Evolutionary conservation across 1,139 yeast species (phyloP).

Genomic region (Suhomyces terraborum): DNA sequence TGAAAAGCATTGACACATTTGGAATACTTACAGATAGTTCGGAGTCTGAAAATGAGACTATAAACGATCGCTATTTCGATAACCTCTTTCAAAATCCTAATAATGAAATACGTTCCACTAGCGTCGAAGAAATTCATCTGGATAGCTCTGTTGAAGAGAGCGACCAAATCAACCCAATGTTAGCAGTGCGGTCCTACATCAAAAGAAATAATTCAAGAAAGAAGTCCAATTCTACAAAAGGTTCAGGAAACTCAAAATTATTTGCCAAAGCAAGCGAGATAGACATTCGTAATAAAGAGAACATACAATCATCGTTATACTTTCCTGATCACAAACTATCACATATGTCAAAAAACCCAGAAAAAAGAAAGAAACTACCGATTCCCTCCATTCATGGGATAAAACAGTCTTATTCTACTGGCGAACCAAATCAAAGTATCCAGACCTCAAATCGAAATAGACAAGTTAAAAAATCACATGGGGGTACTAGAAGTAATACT

Average conservation of each 20-base stretch:
- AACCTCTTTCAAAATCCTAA: slow-evolving; percentile 1
- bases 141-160: slow-evolving; percentile 21
- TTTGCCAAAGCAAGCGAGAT: background rate
- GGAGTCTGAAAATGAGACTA: slow-evolving; percentile 11
- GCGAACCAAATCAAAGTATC: background rate
- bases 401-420: background rate
- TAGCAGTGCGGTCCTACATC: slow-evolving; percentile 12
- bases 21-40: slow-evolving; percentile 17
- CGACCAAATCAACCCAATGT: slow-evolving; percentile 25
- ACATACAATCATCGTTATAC: background rate
- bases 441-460: background rate
- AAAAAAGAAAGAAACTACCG: background rate
- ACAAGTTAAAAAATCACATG: background rate
- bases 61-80: slow-evolving; percentile 4
- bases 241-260: background rate
- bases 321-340: too few relatives aligned
- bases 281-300: background rate
- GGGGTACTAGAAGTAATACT: background rate
- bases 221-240: background rate
- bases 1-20: slow-evolving; percentile 12
- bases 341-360: background rate
- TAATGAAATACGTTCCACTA: background rate
- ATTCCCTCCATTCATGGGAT: background rate
- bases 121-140: slow-evolving; percentile 6
- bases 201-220: background rate